These are phyloP conservation scores for Teratosphaeriaceae sp. DNA, from an alignment of 2,329 filamentous ascomycete species.

Conservation along the genomic window DNA sequence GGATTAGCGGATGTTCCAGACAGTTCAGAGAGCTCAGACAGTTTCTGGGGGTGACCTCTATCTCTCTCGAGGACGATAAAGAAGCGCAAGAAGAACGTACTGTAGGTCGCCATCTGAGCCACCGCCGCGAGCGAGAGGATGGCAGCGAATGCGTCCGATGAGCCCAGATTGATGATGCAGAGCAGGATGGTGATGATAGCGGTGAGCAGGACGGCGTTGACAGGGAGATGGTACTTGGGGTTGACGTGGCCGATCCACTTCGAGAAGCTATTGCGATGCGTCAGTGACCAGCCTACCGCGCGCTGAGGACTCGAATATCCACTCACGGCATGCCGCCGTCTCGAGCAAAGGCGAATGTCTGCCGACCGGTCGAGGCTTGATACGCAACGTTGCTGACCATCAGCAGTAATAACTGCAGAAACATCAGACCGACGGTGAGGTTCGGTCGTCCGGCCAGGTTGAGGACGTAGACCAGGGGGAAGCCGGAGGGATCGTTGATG, in stretches of 20 bases:
- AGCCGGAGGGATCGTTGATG: slow-evolving; percentile 4
- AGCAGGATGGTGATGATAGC: slow-evolving; percentile 19
- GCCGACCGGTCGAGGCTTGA: slow-evolving; percentile 2
- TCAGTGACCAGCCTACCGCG: too few relatives aligned
- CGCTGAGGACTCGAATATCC: too few relatives aligned
- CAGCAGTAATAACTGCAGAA: not conserved
- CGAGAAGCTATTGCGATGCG: slow-evolving; percentile 19
- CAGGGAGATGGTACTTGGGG: slow-evolving; percentile 18
- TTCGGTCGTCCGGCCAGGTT: slow-evolving; percentile 2
- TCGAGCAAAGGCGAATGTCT: slow-evolving; percentile 12
- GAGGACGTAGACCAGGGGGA: slow-evolving; percentile 4
- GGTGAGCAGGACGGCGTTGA: slow-evolving; percentile 20
- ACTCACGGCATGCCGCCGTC: slow-evolving; percentile 17
- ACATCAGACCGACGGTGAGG: slow-evolving; percentile 3
- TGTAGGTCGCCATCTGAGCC: slow-evolving; percentile 36
- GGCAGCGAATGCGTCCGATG: slow-evolving; percentile 25
- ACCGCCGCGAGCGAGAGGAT: slow-evolving; percentile 35
- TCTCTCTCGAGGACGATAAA: too few relatives aligned
- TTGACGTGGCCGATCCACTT: slow-evolving; percentile 28
- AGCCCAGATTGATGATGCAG: slow-evolving; percentile 22
- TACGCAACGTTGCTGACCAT: slow-evolving; percentile 3
- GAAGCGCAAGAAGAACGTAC: too few relatives aligned
- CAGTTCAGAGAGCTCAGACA: too few relatives aligned
- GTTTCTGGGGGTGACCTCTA: too few relatives aligned
- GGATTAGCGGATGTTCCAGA: too few relatives aligned